Percentiles rank a stretch among this genome's conserved stretches.
phyloP scores from a whole-genome alignment of 75 land plant genomes.

The Larix kaempferi region DNA sequence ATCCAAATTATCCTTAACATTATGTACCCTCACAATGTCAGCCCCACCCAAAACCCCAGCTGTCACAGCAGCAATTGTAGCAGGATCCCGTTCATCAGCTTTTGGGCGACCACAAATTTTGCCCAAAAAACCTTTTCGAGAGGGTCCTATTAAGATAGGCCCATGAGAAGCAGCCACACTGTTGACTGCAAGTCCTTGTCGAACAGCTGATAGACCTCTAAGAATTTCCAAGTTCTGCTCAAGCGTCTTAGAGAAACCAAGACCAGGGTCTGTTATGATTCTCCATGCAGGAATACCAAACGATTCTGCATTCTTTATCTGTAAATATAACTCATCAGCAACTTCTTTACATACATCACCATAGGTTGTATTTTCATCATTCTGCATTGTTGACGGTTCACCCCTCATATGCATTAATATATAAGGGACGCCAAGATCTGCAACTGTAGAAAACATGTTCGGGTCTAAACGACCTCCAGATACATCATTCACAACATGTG shows the following conservation, averaged over 20 bases:
- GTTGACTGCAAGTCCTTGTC: slow-evolving; percentile 42
- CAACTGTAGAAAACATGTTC: slow-evolving; percentile 61
- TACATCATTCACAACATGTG: slow-evolving; percentile 84
- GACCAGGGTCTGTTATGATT: slow-evolving; percentile 84
- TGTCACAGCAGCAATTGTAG: slow-evolving; percentile 76
- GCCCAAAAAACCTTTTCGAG: slow-evolving; percentile 89
- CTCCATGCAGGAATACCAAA: slow-evolving; percentile 93
- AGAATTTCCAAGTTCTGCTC: slow-evolving; percentile 80
- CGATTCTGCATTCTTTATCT: slow-evolving; percentile 61
- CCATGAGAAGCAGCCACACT: slow-evolving; percentile 51
- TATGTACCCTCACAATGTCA: slow-evolving; percentile 83
- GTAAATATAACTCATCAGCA: slow-evolving; percentile 52
- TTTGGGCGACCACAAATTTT: slow-evolving; percentile 48
- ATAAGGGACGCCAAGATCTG: slow-evolving; percentile 75
- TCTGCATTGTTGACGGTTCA: slow-evolving; percentile 87
- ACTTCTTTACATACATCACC: slow-evolving; percentile 64
- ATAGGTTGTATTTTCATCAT: slow-evolving; percentile 59
- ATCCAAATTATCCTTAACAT: slow-evolving; percentile 78
- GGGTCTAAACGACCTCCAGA: slow-evolving; percentile 84
- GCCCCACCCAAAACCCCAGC: slow-evolving; percentile 78
- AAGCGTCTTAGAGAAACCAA: slow-evolving; percentile 83
- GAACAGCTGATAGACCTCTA: slow-evolving; percentile 34
- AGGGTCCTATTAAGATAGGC: slow-evolving; percentile 78
- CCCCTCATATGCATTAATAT: slow-evolving; percentile 98
- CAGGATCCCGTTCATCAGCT: slow-evolving; percentile 82